phyloP scores from a whole-genome alignment of 306 rosid genomes.

The Luffa aegyptiaca region DNA sequence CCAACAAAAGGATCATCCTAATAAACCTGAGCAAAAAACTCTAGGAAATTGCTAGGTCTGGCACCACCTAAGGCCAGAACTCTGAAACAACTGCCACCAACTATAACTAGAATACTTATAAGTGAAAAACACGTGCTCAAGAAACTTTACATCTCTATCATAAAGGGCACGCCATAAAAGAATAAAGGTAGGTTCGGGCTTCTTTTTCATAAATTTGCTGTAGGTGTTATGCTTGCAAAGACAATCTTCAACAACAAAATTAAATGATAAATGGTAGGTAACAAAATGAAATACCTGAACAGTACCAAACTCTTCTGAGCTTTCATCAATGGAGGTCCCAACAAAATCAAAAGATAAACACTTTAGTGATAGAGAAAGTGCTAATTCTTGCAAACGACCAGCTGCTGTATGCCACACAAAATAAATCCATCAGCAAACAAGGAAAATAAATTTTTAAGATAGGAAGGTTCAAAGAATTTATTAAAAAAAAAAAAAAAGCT shows the following conservation, averaged over 20 bases:
- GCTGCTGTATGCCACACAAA: slow-evolving; percentile 45
- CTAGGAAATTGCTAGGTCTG: not conserved
- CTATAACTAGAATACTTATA: not conserved
- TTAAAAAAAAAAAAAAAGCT: not conserved
- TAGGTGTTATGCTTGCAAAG: not conserved
- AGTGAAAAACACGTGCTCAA: not conserved
- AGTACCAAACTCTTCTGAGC: slow-evolving; percentile 98
- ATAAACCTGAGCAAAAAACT: not conserved
- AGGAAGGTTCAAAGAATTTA: not conserved
- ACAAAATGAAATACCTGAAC: slow-evolving; percentile 59
- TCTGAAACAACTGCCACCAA: not conserved
- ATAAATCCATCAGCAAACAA: slow-evolving; percentile 6
- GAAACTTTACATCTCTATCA: not conserved
- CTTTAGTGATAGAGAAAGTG: slow-evolving; percentile 87
- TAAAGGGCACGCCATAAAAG: not conserved
- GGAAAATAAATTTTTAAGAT: not conserved
- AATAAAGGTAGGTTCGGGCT: not conserved
- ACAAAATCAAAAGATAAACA: slow-evolving; percentile 96
- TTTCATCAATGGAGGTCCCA: slow-evolving; percentile 95
- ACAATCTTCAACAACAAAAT: slow-evolving; percentile 16
- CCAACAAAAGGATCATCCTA: not conserved
- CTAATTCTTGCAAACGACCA: slow-evolving; percentile 88
- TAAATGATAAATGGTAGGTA: not conserved
- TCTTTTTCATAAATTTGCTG: not conserved
- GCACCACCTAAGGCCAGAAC: not conserved